Base-by-base conservation (phyloP, 2,329 filamentous ascomycete species). In the Cladosporium sp. region DNA sequence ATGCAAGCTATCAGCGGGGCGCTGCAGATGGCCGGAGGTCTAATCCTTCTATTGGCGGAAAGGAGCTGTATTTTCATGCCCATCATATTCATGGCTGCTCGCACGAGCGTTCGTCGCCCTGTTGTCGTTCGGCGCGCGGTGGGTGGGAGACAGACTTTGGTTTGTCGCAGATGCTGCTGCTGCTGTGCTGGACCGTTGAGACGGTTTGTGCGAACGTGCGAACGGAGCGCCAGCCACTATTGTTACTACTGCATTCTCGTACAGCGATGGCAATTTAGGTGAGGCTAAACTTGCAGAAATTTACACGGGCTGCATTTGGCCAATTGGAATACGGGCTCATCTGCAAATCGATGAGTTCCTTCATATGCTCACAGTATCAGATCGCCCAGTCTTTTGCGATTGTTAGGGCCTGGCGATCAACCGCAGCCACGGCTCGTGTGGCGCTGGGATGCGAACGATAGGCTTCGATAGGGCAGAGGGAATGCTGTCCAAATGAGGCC, bases 171-270 rank as follows among this genome's bases (percentile, higher is more conserved):
- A 34, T 57, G 48, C 53, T 30, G 18, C 53, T 30, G 32, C n/a
- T n/a, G n/a, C n/a, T n/a, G n/a, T n/a, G n/a, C n/a, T n/a, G n/a
- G 53, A 36, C 53, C 36, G 53, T 57, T 57, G 53, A 57, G 53
- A 30, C 28, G 53, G 53, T 23, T 36, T 28, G 49, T 53, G 49
- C 21, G 53, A 28, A 32, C n/a, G 13, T 18, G 30, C 25, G 53
- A 57, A 57, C 18, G 30, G 36, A 32, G 49, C 53, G 53, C 53
- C 53, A 57, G 53, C 53, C 53, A 57, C 53, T 23, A 57, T 23
- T n/a, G 36, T n/a, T 43, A 43, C 36, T 43, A 43, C 36, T 43
- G 36, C 36, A n/a, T 43, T 43, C 36, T 43, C 36, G 36, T 43
- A 43, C 36, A 43, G 36, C 36, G 36, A 43, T 43, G 36, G 36